Base-by-base conservation (phyloP, 2,329 filamentous ascomycete genomes). In the Penicillium sp. region DNA sequence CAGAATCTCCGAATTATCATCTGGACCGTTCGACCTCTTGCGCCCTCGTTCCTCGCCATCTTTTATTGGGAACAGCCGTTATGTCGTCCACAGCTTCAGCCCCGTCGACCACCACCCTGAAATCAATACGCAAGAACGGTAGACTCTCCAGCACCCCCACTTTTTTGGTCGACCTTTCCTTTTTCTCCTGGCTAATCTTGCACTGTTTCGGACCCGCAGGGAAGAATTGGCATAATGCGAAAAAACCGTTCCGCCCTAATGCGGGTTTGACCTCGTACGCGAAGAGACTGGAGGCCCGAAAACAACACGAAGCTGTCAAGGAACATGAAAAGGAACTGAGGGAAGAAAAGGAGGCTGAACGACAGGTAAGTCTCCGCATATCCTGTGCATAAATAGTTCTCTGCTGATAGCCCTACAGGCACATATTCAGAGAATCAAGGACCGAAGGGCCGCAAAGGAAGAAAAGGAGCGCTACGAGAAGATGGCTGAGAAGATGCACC, bases 401-500 rank as follows among this genome's bases (percentile, higher is more conserved):
- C 9, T 50, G 44, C 59, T 67, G 49, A 62, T 56, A 30, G 29
- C 31, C 31, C 19, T 57, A 13, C 60, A 97, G 91, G 85, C 86
- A 74, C 88, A 89, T 69, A 88, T 95, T 58, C 86, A 93, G 73
- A 85, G 85, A 11, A 91, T 98, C 74, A 93, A 91, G 73, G 92
- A 96, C 67, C 93, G 90, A 79, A 87, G 92, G 69, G 90, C 88
- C 21, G 91, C 90, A 56, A 98, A 97, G 85, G 93, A 92, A 71
- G 95, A 98, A 83, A 93, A 91, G 79, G 92, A 93, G 73, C 85
- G 94, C 69, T 98, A 94, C 75, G 92, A 93, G 78, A 92, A 93
- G 83, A 87, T 99, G 87, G 94, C 93, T 21, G 92, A 93, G 81
- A 98, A 95, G 83, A 98, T 99, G 95, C 94, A 98, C 82, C 88